phyloP scores from a whole-genome alignment of 371 early-diverging fungal genomes.

The Mortierella polycephala region DNA sequence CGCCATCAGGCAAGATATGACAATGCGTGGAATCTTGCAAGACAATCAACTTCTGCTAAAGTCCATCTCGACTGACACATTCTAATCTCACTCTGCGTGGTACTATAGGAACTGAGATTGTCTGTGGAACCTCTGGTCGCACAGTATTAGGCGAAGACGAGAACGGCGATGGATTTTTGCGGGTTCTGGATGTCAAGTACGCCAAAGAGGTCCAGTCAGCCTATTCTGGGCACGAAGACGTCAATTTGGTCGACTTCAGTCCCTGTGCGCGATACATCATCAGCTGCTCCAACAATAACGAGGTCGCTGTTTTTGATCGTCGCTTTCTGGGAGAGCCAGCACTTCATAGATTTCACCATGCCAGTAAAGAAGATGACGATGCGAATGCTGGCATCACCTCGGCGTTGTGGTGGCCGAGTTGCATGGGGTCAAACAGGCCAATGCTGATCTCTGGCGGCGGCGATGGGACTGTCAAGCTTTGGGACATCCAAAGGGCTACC shows the following conservation, averaged over 20 bases:
- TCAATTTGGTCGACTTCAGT: slow-evolving; percentile 48
- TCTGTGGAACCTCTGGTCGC: slow-evolving; percentile 47
- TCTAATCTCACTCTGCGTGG: neutral
- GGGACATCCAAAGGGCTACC: slow-evolving; percentile 44
- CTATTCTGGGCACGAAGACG: slow-evolving; percentile 31
- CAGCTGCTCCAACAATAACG: slow-evolving; percentile 35
- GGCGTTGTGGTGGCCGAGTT: slow-evolving; percentile 41
- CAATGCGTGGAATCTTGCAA: no score
- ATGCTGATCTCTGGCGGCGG: slow-evolving; percentile 50
- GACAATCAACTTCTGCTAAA: no score
- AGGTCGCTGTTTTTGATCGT: slow-evolving; percentile 46
- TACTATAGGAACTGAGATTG: slow-evolving; percentile 20
- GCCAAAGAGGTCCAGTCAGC: slow-evolving; percentile 18
- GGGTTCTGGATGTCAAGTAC: slow-evolving; percentile 23
- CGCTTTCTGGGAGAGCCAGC: slow-evolving; percentile 11
- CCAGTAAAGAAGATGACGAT: slow-evolving; percentile 9
- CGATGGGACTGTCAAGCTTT: slow-evolving; percentile 44
- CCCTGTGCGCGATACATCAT: slow-evolving; percentile 42
- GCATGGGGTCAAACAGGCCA: slow-evolving; percentile 9
- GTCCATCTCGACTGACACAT: neutral
- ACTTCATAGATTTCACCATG: slow-evolving; percentile 29
- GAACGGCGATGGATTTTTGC: slow-evolving; percentile 27
- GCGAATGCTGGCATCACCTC: slow-evolving; percentile 34
- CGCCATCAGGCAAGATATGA: slow-evolving; percentile 19
- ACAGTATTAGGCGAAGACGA: slow-evolving; percentile 27